Evolutionary conservation across 768 basidiomycete genomes (phyloP).

Genomic region (Suillus weaverae): DNA sequence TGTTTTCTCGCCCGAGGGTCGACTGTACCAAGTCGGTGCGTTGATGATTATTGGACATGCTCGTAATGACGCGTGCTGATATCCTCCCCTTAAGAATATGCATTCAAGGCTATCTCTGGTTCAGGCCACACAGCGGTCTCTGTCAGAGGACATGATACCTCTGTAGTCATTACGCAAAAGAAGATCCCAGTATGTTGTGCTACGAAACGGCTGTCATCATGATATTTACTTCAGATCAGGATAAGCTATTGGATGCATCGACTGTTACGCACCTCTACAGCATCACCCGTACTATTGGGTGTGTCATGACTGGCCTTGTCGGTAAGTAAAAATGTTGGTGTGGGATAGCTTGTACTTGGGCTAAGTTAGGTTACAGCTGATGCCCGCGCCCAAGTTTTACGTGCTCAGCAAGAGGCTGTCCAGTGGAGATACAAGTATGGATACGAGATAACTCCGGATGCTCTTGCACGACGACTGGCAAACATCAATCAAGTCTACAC

Average conservation of each 20-base stretch:
- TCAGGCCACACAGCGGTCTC: constrained; percentile 94
- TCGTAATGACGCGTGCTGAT: constrained; percentile 12
- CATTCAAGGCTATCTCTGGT: constrained; percentile 98
- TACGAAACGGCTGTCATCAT: constrained; percentile 1
- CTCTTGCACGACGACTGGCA: constrained; percentile 90
- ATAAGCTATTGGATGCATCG: constrained; percentile 93
- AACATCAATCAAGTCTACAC: constrained; percentile 99
- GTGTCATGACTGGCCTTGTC: constrained; percentile 96
- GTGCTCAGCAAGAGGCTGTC: constrained; percentile 87
- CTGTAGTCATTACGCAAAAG: constrained; percentile 96
- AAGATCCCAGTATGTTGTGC: constrained; percentile 84
- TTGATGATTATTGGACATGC: constrained; percentile 12
- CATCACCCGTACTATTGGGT: constrained; percentile 95
- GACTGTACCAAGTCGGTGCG: constrained; percentile 97
- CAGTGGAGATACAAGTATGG: constrained; percentile 96
- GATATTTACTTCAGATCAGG: constrained; percentile 46
- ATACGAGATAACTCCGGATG: constrained; percentile 97
- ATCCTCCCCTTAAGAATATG: constrained; percentile 70
- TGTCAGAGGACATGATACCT: constrained; percentile 91
- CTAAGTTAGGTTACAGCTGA: constrained; percentile 59
- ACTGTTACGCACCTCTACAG: constrained; percentile 96
- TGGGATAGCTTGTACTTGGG: background rate
- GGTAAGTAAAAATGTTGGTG: constrained; percentile 48
- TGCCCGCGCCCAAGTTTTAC: constrained; percentile 82
- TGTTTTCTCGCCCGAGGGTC: constrained; percentile 95